Conservation (phyloP, 352 stramenopile genomes). For the Thalassiosira livingstoniorum region DNA sequence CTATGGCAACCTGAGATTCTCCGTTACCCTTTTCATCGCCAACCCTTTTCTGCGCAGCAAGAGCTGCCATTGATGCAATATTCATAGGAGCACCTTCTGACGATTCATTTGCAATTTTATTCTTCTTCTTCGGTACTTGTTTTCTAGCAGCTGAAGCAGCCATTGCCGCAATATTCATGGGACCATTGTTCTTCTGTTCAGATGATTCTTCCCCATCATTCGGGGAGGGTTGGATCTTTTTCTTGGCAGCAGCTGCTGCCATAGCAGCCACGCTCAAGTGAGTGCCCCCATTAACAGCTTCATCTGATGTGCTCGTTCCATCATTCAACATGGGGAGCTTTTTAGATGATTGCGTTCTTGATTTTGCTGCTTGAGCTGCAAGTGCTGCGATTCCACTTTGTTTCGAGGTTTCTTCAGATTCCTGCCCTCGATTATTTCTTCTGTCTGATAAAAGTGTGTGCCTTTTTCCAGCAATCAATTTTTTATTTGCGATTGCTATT, state of each 20-base stretch:
- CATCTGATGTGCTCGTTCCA: too few relatives aligned
- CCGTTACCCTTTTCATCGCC: slow-evolving; percentile 9
- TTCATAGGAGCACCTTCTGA: neutral
- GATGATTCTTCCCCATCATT: neutral
- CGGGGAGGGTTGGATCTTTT: neutral
- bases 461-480: too few relatives aligned
- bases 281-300: neutral
- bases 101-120: slow-evolving; percentile 5
- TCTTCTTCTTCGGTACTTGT: slow-evolving; percentile 1
- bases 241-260: slow-evolving; percentile 19
- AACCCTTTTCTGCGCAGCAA: slow-evolving; percentile 9
- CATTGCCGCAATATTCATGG: slow-evolving; percentile 8
- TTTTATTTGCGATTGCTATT: neutral
- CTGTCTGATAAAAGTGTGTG: too few relatives aligned
- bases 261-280: neutral
- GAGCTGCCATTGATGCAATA: slow-evolving; percentile 14
- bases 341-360: neutral
- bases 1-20: slow-evolving; percentile 2
- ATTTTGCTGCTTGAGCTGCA: neutral
- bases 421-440: slow-evolving; percentile 4
- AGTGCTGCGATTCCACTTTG: neutral
- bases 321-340: neutral
- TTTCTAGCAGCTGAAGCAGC: neutral
- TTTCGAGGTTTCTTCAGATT: neutral
- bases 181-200: neutral